Conservation (phyloP, 2,329 filamentous ascomycete genomes). For the Scytalidium sp. region DNA sequence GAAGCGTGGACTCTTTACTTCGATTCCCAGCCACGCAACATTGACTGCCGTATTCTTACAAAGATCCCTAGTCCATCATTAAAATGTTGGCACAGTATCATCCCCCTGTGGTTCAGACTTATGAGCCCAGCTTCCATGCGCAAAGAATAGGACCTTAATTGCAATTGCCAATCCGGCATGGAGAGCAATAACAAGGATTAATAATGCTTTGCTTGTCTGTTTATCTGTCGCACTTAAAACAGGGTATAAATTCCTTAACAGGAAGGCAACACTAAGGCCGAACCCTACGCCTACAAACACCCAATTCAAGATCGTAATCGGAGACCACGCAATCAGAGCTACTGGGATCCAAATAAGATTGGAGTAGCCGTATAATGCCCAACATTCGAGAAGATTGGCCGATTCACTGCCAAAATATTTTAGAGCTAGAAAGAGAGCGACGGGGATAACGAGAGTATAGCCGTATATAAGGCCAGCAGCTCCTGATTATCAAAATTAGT, state of each 20-base stretch:
- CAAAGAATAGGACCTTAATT: conserved; percentile 97
- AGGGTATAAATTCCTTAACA: conserved; percentile 84
- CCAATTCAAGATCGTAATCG: conserved; percentile 84
- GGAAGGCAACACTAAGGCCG: conserved; percentile 75
- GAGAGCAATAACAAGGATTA: conserved; percentile 78
- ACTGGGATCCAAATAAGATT: conserved; percentile 98
- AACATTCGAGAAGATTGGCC: conserved; percentile 91
- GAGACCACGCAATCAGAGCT: conserved; percentile 86
- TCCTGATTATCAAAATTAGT: conserved; percentile 39
- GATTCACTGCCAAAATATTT: conserved; percentile 95
- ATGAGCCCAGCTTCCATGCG: conserved; percentile 62
- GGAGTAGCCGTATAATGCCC: conserved; percentile 91
- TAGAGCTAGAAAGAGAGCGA: conserved; percentile 81
- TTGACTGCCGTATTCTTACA: not conserved
- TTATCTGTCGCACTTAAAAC: conserved; percentile 90
- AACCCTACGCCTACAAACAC: conserved; percentile 88
- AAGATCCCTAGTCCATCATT: not conserved
- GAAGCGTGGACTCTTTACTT: no score
- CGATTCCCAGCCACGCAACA: not conserved
- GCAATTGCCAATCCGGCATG: conserved; percentile 89
- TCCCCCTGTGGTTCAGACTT: conserved; percentile 5
- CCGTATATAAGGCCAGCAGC: conserved; percentile 93
- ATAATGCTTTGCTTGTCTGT: conserved; percentile 83
- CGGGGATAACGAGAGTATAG: conserved; percentile 84
- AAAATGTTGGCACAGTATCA: not conserved